Evolutionary conservation across 164 flowering plant species (phyloP), one percentile per base, ranked within the genome.

Genomic region (Stephania japonica): DNA sequence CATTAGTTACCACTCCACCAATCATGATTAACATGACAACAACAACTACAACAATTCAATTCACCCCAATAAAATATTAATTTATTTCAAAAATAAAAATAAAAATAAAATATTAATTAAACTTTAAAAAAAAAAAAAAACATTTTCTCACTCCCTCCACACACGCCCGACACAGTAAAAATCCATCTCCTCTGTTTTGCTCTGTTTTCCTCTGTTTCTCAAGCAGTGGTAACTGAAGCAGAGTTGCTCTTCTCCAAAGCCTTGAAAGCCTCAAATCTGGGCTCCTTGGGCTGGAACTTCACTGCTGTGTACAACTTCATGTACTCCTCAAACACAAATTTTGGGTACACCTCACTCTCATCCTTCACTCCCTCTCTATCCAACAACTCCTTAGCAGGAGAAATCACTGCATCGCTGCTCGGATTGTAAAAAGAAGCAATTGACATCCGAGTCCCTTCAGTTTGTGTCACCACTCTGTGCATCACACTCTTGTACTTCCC

Each of bases 341-440:
- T 89, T 0, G 98, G 97, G 81, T 94, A 94, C 42, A 81, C 76
- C 32, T 77, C 72, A 5, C 68, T 79, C 7, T 74, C 76, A 73
- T 85, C 83, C 78, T 84, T 85, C 78, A 83, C 86, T 21, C 80
- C 77, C 27, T 86, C 88, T 67, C 80, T 85, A 74, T 84, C 89
- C 24, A 90, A 49, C 74, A 93, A 70, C 38, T 74, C 72, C 0
- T 96, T 87, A 9, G 92, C 95, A 0, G 98, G 98, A 74, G 75
- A 87, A 70, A 93, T 93, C 67, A 91, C 85, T 0, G 97, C 97
- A 65, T 91, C 96, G 21, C 86, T 84, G 0, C 94, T 91, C 0
- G 98, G 98, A 80, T 93, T 93, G 87, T 90, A 93, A 83, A 93
- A 93, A 18, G 98, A 93, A 2, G 97, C 97, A 16, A 93, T 73